phyloP scores from a whole-genome alignment of 495 filamentous ascomycete species.

The Tuber microsphaerosporum region DNA sequence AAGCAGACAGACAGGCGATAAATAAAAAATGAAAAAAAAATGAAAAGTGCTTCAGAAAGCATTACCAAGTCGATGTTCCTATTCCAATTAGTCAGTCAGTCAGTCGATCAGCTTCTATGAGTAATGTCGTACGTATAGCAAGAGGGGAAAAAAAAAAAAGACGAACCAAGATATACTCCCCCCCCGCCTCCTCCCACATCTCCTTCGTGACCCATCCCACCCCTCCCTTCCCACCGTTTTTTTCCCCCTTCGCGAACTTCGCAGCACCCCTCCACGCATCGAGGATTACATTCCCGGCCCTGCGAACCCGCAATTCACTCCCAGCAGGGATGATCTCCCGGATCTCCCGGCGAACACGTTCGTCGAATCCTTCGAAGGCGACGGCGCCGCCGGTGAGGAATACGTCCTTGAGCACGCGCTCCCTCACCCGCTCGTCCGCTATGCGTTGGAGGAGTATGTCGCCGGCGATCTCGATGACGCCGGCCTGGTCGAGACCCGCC shows the following conservation, averaged over 20 bases:
- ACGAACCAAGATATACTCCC: conserved; percentile 75
- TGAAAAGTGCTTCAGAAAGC: conserved; percentile 42
- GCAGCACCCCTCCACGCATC: conserved; percentile 94
- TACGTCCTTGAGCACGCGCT: conserved; percentile 68
- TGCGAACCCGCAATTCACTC: conserved; percentile 56
- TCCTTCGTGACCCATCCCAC: conserved; percentile 55
- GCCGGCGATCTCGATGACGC: conserved; percentile 78
- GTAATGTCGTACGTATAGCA: not conserved
- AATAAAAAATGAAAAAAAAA: conserved; percentile 1
- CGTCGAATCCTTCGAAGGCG: conserved; percentile 77
- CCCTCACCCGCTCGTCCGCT: conserved; percentile 50
- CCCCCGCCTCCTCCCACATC: conserved; percentile 77
- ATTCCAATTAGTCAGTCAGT: conserved; percentile 15
- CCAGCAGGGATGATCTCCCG: conserved; percentile 63
- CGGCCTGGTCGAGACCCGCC: conserved; percentile 90
- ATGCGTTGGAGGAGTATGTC: conserved; percentile 78
- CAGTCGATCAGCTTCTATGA: too few species aligned
- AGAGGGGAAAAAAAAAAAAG: not conserved
- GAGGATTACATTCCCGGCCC: conserved; percentile 63
- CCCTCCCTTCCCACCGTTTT: conserved; percentile 44
- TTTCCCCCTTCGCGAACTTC: conserved; percentile 53
- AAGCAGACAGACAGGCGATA: not conserved
- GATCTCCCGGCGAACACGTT: conserved; percentile 66
- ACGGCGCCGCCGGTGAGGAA: conserved; percentile 94
- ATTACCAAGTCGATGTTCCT: conserved; percentile 81